Conservation (phyloP, 1,284 basidiomycete species). For the Hymenochaete sp. region DNA sequence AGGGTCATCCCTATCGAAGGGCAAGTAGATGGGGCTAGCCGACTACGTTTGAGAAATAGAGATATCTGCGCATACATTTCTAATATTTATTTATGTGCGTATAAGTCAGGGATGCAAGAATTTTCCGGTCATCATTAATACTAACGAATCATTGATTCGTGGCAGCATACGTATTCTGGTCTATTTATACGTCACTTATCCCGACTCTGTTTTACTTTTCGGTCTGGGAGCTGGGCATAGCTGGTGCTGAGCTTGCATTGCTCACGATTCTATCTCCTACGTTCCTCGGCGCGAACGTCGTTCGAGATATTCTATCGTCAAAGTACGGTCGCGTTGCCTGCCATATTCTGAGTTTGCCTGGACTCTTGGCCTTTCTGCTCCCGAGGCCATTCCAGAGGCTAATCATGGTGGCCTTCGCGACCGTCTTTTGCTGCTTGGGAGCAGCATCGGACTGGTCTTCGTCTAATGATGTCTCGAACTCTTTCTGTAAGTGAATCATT, state of each 20-base stretch:
- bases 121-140: too few relatives aligned
- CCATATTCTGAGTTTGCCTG: constrained; percentile 44
- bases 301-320: constrained; percentile 39
- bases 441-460: constrained; percentile 49
- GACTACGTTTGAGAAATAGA: too few relatives aligned
- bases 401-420: constrained; percentile 48
- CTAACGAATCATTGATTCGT: too few relatives aligned
- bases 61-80: too few relatives aligned
- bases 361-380: constrained; percentile 53
- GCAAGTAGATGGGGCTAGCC: too few relatives aligned
- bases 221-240: constrained; percentile 77
- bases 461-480: constrained; percentile 31
- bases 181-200: constrained; percentile 74
- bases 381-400: constrained; percentile 50
- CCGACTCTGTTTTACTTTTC: constrained; percentile 89
- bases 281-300: constrained; percentile 40
- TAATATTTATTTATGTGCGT: too few relatives aligned
- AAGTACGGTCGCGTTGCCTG: constrained; percentile 41
- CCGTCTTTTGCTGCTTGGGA: constrained; percentile 40
- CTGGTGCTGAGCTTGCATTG: constrained; percentile 70
- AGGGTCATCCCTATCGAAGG: too few relatives aligned
- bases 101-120: too few relatives aligned
- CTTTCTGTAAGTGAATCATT: constrained; percentile 48
- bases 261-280: constrained; percentile 61
- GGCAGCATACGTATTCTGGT: constrained; percentile 81